These are phyloP conservation scores for Tinospora cordifolia DNA, from an alignment of 164 flowering plant genomes.

Conservation along the genomic window DNA sequence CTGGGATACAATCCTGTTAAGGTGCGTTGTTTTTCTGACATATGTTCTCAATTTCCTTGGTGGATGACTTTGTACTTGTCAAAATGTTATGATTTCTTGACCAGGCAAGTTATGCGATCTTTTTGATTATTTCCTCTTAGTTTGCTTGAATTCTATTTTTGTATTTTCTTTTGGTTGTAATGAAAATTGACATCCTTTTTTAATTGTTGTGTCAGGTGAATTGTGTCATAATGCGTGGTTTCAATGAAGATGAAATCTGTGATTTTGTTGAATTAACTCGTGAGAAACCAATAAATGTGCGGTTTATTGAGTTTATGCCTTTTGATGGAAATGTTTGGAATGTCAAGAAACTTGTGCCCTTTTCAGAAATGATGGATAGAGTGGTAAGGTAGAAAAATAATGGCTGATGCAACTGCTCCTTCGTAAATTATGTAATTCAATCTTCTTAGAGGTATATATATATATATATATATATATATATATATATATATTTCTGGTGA, in stretches of 20 bases:
- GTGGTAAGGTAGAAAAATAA: conserved; percentile 82
- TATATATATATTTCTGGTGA: conserved; percentile 15
- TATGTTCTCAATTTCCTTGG: background rate
- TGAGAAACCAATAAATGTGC: conserved; percentile 70
- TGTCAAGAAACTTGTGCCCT: conserved; percentile 88
- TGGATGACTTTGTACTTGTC: background rate
- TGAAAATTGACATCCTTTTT: background rate
- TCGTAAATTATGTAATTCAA: background rate
- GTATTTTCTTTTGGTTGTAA: background rate
- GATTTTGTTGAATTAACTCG: conserved; percentile 88
- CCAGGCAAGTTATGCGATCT: background rate
- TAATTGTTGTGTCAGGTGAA: conserved; percentile 52
- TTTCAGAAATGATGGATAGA: conserved; percentile 73
- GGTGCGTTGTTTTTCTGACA: conserved; percentile 32
- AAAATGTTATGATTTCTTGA: background rate
- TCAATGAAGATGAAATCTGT: conserved; percentile 95
- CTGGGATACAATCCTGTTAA: conserved; percentile 89
- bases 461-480: no score
- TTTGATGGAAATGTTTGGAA: conserved; percentile 99
- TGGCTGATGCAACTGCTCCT: conserved; percentile 16
- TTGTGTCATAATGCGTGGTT: conserved; percentile 91
- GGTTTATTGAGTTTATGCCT: conserved; percentile 99
- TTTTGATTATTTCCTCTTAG: background rate
- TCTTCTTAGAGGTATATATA: conserved; percentile 7
- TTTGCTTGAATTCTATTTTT: background rate